Evolutionary conservation across 1,284 basidiomycete genomes (phyloP).

Genomic region (Heimioporus retisporus): DNA sequence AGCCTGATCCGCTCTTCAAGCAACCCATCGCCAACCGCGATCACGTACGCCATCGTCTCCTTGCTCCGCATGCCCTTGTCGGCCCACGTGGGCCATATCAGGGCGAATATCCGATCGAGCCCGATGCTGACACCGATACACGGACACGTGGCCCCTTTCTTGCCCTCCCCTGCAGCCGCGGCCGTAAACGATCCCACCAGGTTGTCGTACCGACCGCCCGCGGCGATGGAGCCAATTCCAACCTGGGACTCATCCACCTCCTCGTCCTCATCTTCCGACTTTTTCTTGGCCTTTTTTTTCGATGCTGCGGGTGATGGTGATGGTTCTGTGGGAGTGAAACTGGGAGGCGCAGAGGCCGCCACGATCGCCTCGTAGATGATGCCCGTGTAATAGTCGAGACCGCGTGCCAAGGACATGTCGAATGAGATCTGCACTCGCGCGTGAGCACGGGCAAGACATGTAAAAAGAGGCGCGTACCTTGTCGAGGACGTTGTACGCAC

Average conservation of each 20-base stretch:
- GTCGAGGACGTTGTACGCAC: conserved; percentile 85
- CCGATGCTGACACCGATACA: conserved; percentile 97
- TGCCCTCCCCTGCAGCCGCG: conserved; percentile 79
- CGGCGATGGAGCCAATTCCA: conserved; percentile 98
- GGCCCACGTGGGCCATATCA: conserved; percentile 90
- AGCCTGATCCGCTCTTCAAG: conserved; percentile 90
- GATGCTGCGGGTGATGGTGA: conserved; percentile 47
- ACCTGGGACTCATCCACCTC: conserved; percentile 95
- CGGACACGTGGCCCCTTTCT: conserved; percentile 78
- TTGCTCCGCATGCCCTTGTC: conserved; percentile 86
- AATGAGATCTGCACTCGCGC: conserved; percentile 81
- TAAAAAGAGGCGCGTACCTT: conserved; percentile 58
- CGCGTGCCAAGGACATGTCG: conserved; percentile 96
- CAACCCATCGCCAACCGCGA: conserved; percentile 93
- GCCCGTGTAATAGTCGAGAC: conserved; percentile 99
- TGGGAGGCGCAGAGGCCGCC: conserved; percentile 93
- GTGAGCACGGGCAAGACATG: too few species aligned
- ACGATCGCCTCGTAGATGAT: conserved; percentile 99
- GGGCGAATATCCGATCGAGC: conserved; percentile 95
- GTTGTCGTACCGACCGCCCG: conserved; percentile 97
- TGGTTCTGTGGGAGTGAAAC: conserved; percentile 67
- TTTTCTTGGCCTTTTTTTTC: conserved; percentile 69
- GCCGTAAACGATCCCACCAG: conserved; percentile 96
- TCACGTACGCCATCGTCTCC: conserved; percentile 95
- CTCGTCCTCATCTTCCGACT: conserved; percentile 71